Evolutionary conservation across 192 early-diverging fungal species (phyloP), one percentile per base, ranked within the genome.

Genomic region (Pilobolus umbonatus): DNA sequence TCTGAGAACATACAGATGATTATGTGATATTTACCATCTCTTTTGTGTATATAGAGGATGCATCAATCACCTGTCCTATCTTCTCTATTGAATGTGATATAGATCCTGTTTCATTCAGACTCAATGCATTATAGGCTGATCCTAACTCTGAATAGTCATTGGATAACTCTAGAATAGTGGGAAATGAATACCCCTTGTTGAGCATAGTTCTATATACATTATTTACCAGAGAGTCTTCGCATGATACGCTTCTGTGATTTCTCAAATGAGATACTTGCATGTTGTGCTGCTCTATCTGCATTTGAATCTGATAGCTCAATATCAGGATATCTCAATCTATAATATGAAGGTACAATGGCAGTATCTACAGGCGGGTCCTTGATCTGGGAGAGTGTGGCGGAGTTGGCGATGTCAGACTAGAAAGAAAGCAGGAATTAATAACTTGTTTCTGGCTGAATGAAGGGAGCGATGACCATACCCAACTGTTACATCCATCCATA

Each of bases 401-500:
- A n/a, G n/a, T n/a, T n/a, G n/a, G n/a, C n/a, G n/a, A n/a, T n/a
- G n/a, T n/a, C n/a, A n/a, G n/a, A n/a, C n/a, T n/a, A n/a, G n/a
- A n/a, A n/a, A n/a, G n/a, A n/a, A n/a, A n/a, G n/a, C n/a, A n/a
- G n/a, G n/a, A n/a, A n/a, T n/a, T n/a, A n/a, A n/a, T n/a, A n/a
- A n/a, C n/a, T n/a, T n/a, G n/a, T n/a, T n/a, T n/a, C n/a, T n/a
- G n/a, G n/a, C n/a, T n/a, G n/a, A n/a, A n/a, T n/a, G n/a, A n/a
- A n/a, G 28, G 46, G 10, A 25, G 46, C 28, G 46, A 10, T 47
- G 46, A 31, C 50, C 49, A 32, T 72, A 80, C 78, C 87, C 87
- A 89, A 48, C 78, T 76, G 22, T 80, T 80, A 6, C 77, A 83
- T 11, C 70, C 65, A 62, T 98, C 93, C 62, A 98, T 70, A 65